These are phyloP conservation scores for Ceratocystiopsis brevicomis DNA, from an alignment of 2,329 filamentous ascomycete genomes.

Conservation along the genomic window DNA sequence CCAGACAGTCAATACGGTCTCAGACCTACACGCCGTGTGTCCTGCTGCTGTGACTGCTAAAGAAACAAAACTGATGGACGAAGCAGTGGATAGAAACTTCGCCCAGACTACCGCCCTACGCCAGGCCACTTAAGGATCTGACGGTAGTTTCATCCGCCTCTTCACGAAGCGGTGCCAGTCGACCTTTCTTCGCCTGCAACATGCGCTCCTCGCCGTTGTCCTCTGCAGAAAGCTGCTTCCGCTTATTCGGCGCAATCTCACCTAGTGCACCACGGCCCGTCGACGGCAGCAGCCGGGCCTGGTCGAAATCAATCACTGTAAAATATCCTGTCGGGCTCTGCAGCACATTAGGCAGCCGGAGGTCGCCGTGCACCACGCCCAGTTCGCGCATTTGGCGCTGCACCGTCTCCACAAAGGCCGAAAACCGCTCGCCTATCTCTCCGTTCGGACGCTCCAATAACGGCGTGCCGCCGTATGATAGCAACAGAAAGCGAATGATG, in stretches of 20 bases:
- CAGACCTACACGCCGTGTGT: too few species aligned
- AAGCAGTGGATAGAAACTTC: too few species aligned
- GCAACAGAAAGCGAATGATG: constrained; percentile 4
- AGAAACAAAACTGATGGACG: too few species aligned
- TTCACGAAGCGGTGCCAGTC: too few species aligned
- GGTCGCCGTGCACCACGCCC: constrained; percentile 5
- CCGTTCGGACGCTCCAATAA: not conserved
- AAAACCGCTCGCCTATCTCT: not conserved
- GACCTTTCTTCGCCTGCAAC: not conserved
- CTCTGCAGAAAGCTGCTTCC: not conserved
- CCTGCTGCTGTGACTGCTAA: too few species aligned
- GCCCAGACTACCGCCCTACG: too few species aligned
- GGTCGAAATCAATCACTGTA: constrained; percentile 5
- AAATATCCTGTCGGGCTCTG: not conserved
- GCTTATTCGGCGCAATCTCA: not conserved
- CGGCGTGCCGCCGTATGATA: constrained; percentile 3
- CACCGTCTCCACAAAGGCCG: not conserved
- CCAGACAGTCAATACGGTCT: too few species aligned
- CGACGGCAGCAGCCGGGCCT: not conserved
- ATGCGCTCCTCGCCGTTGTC: not conserved
- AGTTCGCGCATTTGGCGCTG: constrained; percentile 2
- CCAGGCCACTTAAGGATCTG: too few species aligned
- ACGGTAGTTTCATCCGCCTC: too few species aligned
- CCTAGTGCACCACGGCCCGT: not conserved
- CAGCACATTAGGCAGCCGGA: constrained; percentile 4